phyloP scores from a whole-genome alignment of 176 grass and related monocot species.

The Ensete ventricosum region DNA sequence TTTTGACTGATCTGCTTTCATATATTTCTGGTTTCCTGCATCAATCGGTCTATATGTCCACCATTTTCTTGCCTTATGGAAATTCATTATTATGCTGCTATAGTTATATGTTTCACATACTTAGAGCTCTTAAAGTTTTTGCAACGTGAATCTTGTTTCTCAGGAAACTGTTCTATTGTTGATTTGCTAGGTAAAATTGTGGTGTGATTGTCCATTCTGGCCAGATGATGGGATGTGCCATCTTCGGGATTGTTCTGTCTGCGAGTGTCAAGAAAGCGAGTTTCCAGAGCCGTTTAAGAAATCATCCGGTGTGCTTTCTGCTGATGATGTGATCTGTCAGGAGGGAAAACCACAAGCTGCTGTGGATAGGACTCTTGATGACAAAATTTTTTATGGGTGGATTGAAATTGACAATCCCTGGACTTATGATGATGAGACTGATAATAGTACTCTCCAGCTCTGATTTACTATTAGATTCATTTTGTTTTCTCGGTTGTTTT shows the following conservation, averaged over 20 bases:
- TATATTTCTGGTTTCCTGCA: not conserved
- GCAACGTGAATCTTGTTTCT: not conserved
- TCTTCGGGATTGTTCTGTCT: slow-evolving; percentile 83
- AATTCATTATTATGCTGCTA: not conserved
- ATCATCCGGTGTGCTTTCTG: slow-evolving; percentile 36
- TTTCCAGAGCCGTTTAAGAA: slow-evolving; percentile 88
- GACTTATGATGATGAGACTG: slow-evolving; percentile 95
- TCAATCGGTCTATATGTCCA: not conserved
- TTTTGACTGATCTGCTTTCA: not conserved
- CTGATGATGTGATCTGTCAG: slow-evolving; percentile 64
- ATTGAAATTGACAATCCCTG: slow-evolving; percentile 90
- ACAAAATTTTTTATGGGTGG: slow-evolving; percentile 83
- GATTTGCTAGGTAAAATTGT: slow-evolving; percentile 68
- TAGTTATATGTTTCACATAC: too few species aligned
- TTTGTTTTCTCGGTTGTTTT: not conserved
- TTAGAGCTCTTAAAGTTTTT: not conserved
- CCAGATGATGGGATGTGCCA: slow-evolving; percentile 94
- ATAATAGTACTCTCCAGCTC: slow-evolving; percentile 22
- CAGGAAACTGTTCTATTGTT: slow-evolving; percentile 1
- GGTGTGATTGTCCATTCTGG: slow-evolving; percentile 97
- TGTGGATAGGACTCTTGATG: slow-evolving; percentile 88
- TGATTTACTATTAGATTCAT: slow-evolving; percentile 9
- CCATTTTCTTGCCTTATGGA: not conserved
- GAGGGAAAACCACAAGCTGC: slow-evolving; percentile 83
- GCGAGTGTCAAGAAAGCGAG: slow-evolving; percentile 88